Percentiles rank a stretch among this genome's conserved stretches.
phyloP scores from a whole-genome alignment of 768 basidiomycete genomes.

The Tricholoma sp. region DNA sequence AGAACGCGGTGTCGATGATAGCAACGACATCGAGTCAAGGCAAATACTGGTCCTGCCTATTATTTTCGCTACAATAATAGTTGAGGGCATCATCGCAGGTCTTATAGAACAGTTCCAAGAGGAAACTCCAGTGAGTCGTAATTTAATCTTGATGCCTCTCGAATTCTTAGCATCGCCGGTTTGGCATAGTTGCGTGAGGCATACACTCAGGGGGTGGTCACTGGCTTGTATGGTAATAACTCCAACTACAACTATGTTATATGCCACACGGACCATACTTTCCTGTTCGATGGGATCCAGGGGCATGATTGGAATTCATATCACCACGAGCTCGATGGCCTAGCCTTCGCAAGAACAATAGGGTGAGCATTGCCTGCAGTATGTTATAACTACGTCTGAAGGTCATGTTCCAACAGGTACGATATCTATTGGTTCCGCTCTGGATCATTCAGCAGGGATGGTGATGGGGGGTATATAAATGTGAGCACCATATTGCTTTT shows the following conservation, averaged over 20 bases:
- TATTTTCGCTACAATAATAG: not conserved
- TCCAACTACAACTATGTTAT: not conserved
- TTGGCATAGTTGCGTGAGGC: not conserved
- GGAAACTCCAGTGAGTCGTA: not conserved
- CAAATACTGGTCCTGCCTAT: not conserved
- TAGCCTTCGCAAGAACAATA: too few species aligned
- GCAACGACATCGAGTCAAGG: not conserved
- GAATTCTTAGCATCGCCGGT: not conserved
- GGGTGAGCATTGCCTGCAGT: not conserved
- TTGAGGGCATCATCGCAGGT: not conserved
- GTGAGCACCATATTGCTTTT: too few species aligned
- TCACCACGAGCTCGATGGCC: too few species aligned
- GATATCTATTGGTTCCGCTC: not conserved
- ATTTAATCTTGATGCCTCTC: not conserved
- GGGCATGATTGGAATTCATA: not conserved
- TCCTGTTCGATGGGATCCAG: not conserved
- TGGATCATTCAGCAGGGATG: not conserved
- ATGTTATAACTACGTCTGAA: not conserved
- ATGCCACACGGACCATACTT: not conserved
- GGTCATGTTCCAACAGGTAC: not conserved
- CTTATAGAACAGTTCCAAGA: not conserved
- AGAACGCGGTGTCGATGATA: not conserved
- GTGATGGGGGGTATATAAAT: not conserved
- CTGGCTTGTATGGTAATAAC: not conserved
- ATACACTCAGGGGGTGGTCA: not conserved